Evolutionary conservation across 805 yeast genomes (phyloP).

Genomic region (Candida lessepsii): DNA sequence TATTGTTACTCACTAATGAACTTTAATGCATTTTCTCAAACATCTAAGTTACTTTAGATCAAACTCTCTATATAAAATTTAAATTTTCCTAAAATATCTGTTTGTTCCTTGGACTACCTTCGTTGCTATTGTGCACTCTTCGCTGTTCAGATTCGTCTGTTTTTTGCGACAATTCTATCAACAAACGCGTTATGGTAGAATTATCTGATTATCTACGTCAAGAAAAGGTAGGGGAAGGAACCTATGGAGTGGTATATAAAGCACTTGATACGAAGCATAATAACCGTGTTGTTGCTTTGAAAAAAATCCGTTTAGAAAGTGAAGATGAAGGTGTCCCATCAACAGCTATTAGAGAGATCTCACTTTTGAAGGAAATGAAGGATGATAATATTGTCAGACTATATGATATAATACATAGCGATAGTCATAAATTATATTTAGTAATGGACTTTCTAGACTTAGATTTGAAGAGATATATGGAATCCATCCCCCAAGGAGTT

Average conservation of each 20-base stretch:
- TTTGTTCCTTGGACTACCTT: too few species aligned
- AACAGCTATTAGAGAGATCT: slow-evolving; percentile 95
- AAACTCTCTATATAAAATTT: too few species aligned
- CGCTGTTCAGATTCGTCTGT: too few species aligned
- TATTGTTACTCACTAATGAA: too few species aligned
- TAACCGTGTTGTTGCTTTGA: slow-evolving; percentile 92
- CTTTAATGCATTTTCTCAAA: too few species aligned
- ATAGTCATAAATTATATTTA: slow-evolving; percentile 84
- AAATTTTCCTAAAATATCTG: too few species aligned
- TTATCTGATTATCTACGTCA: slow-evolving; percentile 88
- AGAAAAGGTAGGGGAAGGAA: slow-evolving; percentile 97
- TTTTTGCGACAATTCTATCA: background rate
- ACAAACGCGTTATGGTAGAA: slow-evolving; percentile 61
- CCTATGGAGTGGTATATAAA: slow-evolving; percentile 97
- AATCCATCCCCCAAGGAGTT: slow-evolving; percentile 84
- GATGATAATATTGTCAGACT: slow-evolving; percentile 91
- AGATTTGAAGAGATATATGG: slow-evolving; percentile 97
- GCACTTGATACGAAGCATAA: slow-evolving; percentile 87
- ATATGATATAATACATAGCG: slow-evolving; percentile 93
- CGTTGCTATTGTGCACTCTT: too few species aligned
- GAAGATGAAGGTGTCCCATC: slow-evolving; percentile 99
- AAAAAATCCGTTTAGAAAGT: slow-evolving; percentile 91
- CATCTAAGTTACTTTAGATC: too few species aligned
- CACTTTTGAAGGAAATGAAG: slow-evolving; percentile 86
- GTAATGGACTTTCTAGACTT: slow-evolving; percentile 93